Conservation (phyloP, 176 grass and related monocot species). For the Oryza glumipatula region DNA sequence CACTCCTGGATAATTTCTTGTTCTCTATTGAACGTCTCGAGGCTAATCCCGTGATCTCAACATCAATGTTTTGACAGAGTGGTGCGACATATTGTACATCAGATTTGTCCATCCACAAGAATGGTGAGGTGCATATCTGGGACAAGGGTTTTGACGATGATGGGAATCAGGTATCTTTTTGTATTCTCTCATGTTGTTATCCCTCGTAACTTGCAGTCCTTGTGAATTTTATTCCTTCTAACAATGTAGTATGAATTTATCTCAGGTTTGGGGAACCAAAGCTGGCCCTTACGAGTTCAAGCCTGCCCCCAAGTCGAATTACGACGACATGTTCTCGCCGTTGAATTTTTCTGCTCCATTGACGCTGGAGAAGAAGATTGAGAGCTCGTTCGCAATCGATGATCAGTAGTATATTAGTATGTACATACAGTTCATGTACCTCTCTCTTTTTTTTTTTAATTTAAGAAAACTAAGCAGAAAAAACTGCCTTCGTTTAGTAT, state of each 20-base stretch:
- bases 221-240: not conserved
- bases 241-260: constrained; percentile 11
- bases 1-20: constrained; percentile 1
- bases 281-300: constrained; percentile 90
- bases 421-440: constrained; percentile 1
- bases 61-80: constrained; percentile 52
- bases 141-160: constrained; percentile 83
- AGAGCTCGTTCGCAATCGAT: constrained; percentile 64
- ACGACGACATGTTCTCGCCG: constrained; percentile 87
- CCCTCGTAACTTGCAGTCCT: not conserved
- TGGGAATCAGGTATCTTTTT: constrained; percentile 66
- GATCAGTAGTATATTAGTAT: constrained; percentile 44
- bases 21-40: constrained; percentile 7
- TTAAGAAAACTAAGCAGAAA: not conserved
- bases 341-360: constrained; percentile 78
- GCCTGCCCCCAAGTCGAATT: constrained; percentile 65
- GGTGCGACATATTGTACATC: constrained; percentile 88
- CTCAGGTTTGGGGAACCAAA: constrained; percentile 88
- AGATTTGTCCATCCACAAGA: constrained; percentile 77
- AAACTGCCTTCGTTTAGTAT: not conserved
- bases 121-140: constrained; percentile 88
- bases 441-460: not conserved
- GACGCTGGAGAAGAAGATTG: constrained; percentile 75
- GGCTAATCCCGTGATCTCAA: constrained; percentile 13
- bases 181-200: not conserved